Evolutionary conservation across 495 filamentous ascomycete genomes (phyloP).

Genomic region (Penicillium arizonense): DNA sequence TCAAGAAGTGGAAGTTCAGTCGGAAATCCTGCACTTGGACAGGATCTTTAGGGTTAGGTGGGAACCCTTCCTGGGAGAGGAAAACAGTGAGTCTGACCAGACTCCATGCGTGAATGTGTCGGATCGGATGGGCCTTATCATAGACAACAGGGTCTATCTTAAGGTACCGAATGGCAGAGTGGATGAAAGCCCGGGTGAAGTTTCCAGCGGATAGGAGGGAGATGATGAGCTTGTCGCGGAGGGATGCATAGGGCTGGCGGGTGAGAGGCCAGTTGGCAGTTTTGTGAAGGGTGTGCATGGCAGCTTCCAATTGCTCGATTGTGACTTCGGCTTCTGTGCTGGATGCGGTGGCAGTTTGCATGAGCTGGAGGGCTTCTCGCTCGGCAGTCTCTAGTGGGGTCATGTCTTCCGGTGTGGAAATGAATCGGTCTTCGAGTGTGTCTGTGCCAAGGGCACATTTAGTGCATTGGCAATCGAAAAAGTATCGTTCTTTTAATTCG

Average conservation of each 20-base stretch:
- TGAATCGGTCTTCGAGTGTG: constrained; percentile 17
- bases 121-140: constrained; percentile 37
- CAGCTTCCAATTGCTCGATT: constrained; percentile 21
- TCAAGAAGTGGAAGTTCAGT: constrained; percentile 33
- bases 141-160: constrained; percentile 40
- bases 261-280: constrained; percentile 29
- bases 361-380: constrained; percentile 24
- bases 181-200: constrained; percentile 34
- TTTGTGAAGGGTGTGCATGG: constrained; percentile 23
- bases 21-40: constrained; percentile 17
- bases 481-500: constrained; percentile 58
- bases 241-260: constrained; percentile 39
- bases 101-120: constrained; percentile 43
- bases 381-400: constrained; percentile 19
- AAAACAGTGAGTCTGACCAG: constrained; percentile 37
- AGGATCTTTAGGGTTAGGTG: constrained; percentile 14
- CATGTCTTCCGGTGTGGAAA: constrained; percentile 8
- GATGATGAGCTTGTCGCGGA: constrained; percentile 40
- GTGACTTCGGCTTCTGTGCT: constrained; percentile 11
- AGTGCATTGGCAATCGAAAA: constrained; percentile 63
- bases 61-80: constrained; percentile 29
- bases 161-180: constrained; percentile 37
- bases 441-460: constrained; percentile 44
- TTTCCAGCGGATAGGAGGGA: constrained; percentile 27
- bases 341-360: constrained; percentile 17